phyloP scores from a whole-genome alignment of 306 rosid species.

The Sesbania bispinosa region DNA sequence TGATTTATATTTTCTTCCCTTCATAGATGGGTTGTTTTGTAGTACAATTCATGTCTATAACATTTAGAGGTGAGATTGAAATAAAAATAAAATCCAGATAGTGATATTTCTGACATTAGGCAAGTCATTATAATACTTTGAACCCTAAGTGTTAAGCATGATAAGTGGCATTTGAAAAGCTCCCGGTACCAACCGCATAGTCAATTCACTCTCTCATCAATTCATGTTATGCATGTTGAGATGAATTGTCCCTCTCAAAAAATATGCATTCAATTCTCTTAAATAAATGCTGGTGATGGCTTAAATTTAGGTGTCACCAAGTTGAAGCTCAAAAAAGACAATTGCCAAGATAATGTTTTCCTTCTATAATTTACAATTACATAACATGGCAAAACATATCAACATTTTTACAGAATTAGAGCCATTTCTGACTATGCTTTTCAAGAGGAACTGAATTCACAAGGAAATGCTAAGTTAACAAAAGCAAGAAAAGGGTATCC shows the following conservation, averaged over 20 bases:
- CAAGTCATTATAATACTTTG: constrained; percentile 11
- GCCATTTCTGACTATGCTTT: neutral
- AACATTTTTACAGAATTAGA: constrained; percentile 9
- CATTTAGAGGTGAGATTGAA: neutral
- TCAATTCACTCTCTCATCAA: constrained; percentile 17
- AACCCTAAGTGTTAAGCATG: constrained; percentile 25
- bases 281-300: neutral
- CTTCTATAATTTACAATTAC: constrained; percentile 1
- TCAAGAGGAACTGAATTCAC: neutral
- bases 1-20: neutral
- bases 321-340: neutral
- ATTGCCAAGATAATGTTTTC: constrained; percentile 8
- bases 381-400: constrained; percentile 1
- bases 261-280: constrained; percentile 12
- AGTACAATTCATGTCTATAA: neutral
- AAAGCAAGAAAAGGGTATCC: neutral
- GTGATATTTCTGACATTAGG: constrained; percentile 10
- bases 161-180: constrained; percentile 3
- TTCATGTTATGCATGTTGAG: constrained; percentile 12
- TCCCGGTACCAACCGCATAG: constrained; percentile 14
- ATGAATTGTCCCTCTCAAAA: constrained; percentile 11
- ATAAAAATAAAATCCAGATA: neutral
- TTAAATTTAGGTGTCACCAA: constrained; percentile 19
- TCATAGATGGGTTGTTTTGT: neutral
- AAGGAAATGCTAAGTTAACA: neutral